Conservation (phyloP, 495 filamentous ascomycete species). For the Lasiosphaeria hispida region DNA sequence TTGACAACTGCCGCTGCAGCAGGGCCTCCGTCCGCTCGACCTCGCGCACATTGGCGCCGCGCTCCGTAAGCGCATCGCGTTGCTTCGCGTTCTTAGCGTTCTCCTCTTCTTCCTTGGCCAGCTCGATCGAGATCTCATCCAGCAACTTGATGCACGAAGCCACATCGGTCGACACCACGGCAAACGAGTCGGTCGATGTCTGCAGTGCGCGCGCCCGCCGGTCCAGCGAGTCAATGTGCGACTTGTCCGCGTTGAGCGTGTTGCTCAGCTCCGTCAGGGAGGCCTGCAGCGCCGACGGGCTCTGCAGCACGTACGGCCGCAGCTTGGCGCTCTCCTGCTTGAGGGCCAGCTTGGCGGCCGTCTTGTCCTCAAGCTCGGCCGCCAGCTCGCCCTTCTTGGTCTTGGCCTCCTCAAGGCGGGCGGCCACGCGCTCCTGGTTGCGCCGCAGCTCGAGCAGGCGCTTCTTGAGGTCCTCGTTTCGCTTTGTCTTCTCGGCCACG, state of each 20-base stretch:
- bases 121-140: conserved; percentile 77
- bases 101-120: conserved; percentile 89
- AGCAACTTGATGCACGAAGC: conserved; percentile 81
- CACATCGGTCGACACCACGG: conserved; percentile 78
- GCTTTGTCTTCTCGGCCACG: conserved; percentile 73
- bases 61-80: conserved; percentile 80
- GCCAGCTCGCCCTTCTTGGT: conserved; percentile 70
- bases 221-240: conserved; percentile 82
- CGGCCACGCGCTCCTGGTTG: conserved; percentile 73
- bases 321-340: conserved; percentile 83
- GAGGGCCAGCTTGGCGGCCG: conserved; percentile 54
- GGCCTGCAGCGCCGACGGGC: conserved; percentile 75
- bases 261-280: conserved; percentile 78
- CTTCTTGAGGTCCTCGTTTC: conserved; percentile 81
- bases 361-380: conserved; percentile 74
- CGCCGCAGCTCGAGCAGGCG: conserved; percentile 71
- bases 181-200: conserved; percentile 85
- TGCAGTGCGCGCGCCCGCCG: conserved; percentile 83
- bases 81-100: conserved; percentile 72
- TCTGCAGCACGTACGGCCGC: conserved; percentile 86
- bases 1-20: conserved; percentile 76
- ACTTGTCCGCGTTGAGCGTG: conserved; percentile 70
- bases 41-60: conserved; percentile 83
- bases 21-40: conserved; percentile 83
- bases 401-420: conserved; percentile 72